Conservation (phyloP, 1,284 basidiomycete genomes). For the Thelephora terrestris region DNA sequence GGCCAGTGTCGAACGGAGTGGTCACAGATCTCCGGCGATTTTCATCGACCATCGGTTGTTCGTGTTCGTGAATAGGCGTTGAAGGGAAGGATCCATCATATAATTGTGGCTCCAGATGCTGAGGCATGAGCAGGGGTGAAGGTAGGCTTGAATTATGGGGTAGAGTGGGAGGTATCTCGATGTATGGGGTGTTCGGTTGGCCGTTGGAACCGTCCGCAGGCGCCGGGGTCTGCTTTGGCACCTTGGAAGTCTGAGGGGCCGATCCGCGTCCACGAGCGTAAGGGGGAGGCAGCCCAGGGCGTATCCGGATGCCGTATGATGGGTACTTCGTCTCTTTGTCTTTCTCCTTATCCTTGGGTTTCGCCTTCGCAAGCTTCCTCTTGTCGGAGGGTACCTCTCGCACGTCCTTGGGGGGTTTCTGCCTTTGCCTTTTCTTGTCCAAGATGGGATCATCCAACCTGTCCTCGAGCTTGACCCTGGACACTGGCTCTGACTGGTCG, state of each 20-base stretch:
- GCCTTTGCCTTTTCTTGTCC: neutral
- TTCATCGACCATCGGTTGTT: neutral
- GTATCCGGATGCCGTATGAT: slow-evolving; percentile 18
- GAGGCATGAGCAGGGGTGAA: neutral
- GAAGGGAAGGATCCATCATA: neutral
- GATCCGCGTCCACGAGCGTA: neutral
- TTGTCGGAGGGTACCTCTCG: slow-evolving; percentile 12
- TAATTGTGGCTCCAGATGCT: neutral
- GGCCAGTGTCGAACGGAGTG: neutral
- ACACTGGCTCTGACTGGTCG: slow-evolving; percentile 8
- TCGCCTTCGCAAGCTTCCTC: slow-evolving; percentile 4
- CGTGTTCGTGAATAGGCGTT: neutral
- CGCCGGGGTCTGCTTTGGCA: neutral
- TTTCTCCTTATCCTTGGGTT: slow-evolving; percentile 11
- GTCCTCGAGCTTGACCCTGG: slow-evolving; percentile 9
- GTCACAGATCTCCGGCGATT: neutral
- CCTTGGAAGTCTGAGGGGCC: neutral
- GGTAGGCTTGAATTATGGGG: neutral
- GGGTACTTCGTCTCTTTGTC: slow-evolving; percentile 11
- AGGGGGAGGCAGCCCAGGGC: slow-evolving; percentile 14
- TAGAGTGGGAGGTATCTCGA: neutral
- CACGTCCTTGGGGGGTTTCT: slow-evolving; percentile 7
- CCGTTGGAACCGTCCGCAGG: neutral
- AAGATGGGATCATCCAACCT: slow-evolving; percentile 10
- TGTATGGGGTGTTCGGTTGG: neutral